Base-by-base conservation (phyloP, 192 early-diverging fungal genomes). In the Pilobolus umbonatus region DNA sequence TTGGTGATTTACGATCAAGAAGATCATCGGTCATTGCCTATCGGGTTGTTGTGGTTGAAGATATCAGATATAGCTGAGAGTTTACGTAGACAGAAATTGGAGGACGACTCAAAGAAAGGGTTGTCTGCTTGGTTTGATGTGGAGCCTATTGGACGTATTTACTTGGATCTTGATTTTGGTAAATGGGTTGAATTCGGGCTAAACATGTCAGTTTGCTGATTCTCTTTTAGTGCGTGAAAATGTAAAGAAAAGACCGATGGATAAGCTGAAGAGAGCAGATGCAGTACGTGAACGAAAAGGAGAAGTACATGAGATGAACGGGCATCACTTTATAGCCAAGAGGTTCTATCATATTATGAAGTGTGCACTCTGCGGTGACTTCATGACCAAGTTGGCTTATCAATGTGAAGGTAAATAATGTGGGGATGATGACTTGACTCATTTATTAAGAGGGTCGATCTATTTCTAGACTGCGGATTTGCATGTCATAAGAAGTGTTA, bases 341-440 rank as follows among this genome's bases (percentile, higher is more conserved):
- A 84, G 86, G 53, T 93, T 92, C 31, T 98, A 98, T 74, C 89
- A 94, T 57, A 94, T 98, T 65, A 92, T 98, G 92, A 92, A 92
- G 68, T 99, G 96, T 70, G 94, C 94, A 15, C 70, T 93, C 8
- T 99, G 96, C 70, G 75, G 79, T 52, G 96, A 97, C 63, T 93
- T 97, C 60, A 82, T 99, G 43, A 85, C 92, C 22, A 92, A 88
- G 60, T 72, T 84, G 30, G 88, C 88, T n/a, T 90, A 85, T 73
- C 91, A 95, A 63, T 98, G 96, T 73, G 88, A 95, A 78, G 77
- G 87, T 91, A 76, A 9, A 19, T 42, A 5, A 2, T 26, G 28
- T 42, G 8, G 36, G 9, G 36, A 38, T 38, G 4, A 2, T 44
- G 22, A 21, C 12, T 10, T 47, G 14, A 10, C 0, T 47, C 0